Conservation (phyloP, 805 yeast genomes). For the Metschnikowia bowlesiae region DNA sequence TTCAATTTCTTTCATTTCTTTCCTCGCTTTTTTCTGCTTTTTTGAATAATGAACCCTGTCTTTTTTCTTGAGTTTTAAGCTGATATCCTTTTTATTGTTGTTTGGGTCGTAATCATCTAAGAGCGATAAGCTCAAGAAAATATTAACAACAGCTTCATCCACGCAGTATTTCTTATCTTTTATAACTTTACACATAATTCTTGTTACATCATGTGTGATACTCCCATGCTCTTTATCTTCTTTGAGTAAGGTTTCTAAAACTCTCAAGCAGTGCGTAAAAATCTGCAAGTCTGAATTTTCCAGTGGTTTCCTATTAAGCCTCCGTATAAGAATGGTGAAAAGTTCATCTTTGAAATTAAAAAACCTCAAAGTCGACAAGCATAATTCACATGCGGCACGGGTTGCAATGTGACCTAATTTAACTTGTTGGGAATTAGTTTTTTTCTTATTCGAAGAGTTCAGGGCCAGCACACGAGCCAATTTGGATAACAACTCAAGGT, state of each 20-base stretch:
- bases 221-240: constrained; percentile 81
- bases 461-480: constrained; percentile 37
- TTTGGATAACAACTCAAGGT: constrained; percentile 51
- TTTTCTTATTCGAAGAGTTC: constrained; percentile 34
- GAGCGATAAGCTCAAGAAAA: constrained; percentile 63
- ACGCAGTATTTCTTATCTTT: constrained; percentile 72
- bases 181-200: constrained; percentile 63
- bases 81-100: constrained; percentile 38
- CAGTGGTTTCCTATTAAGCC: constrained; percentile 60
- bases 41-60: constrained; percentile 90
- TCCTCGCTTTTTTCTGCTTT: constrained; percentile 80
- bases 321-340: constrained; percentile 58
- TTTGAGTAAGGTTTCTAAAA: constrained; percentile 63
- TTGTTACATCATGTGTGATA: constrained; percentile 68
- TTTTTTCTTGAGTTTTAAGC: constrained; percentile 64
- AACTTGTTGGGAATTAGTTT: constrained; percentile 29
- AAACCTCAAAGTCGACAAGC: constrained; percentile 57
- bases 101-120: constrained; percentile 70
- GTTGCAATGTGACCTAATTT: constrained; percentile 56
- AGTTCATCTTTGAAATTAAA: constrained; percentile 83
- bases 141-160: constrained; percentile 75
- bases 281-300: constrained; percentile 42
- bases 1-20: constrained; percentile 82
- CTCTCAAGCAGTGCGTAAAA: constrained; percentile 56
- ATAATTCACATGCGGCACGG: constrained; percentile 74